Conservation (phyloP, 1,284 basidiomycete genomes). For the Peniophora sp. region DNA sequence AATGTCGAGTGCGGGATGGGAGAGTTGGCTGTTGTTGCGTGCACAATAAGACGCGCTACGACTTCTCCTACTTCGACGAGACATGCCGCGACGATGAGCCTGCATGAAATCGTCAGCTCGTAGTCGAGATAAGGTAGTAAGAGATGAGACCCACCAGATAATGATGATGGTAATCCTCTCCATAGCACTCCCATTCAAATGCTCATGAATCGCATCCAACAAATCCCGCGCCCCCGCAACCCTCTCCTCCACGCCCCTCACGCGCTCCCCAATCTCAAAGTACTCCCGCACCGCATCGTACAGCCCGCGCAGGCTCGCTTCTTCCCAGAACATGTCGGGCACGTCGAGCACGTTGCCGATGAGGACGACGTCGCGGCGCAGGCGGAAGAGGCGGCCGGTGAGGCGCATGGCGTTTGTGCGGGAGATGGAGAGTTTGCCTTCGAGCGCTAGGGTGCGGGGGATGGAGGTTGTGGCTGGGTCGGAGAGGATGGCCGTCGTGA, state of each 20-base stretch:
- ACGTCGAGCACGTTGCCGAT: constrained; percentile 93
- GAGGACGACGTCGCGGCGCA: constrained; percentile 86
- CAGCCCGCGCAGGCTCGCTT: constrained; percentile 81
- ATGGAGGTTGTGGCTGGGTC: constrained; percentile 74
- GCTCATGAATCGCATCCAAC: constrained; percentile 90
- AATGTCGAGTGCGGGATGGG: background rate
- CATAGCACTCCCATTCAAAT: constrained; percentile 87
- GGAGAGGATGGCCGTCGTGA: constrained; percentile 72
- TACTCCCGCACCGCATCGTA: constrained; percentile 95
- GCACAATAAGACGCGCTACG: constrained; percentile 71
- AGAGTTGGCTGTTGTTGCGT: constrained; percentile 31
- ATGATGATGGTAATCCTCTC: constrained; percentile 93
- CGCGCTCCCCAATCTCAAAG: constrained; percentile 84
- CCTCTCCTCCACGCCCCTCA: constrained; percentile 86
- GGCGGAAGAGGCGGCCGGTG: constrained; percentile 80
- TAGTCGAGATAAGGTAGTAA: background rate
- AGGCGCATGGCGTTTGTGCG: constrained; percentile 82
- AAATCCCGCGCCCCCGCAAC: constrained; percentile 84
- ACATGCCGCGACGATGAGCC: constrained; percentile 84
- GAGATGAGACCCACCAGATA: constrained; percentile 58
- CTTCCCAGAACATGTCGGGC: constrained; percentile 93
- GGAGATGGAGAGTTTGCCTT: constrained; percentile 76
- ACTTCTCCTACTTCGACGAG: constrained; percentile 86
- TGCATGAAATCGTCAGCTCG: constrained; percentile 16
- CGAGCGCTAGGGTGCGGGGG: constrained; percentile 75